Evolutionary conservation across 352 stramenopile species (phyloP), one percentile per base, ranked within the genome.

Genomic region (Pythium monospermum): DNA sequence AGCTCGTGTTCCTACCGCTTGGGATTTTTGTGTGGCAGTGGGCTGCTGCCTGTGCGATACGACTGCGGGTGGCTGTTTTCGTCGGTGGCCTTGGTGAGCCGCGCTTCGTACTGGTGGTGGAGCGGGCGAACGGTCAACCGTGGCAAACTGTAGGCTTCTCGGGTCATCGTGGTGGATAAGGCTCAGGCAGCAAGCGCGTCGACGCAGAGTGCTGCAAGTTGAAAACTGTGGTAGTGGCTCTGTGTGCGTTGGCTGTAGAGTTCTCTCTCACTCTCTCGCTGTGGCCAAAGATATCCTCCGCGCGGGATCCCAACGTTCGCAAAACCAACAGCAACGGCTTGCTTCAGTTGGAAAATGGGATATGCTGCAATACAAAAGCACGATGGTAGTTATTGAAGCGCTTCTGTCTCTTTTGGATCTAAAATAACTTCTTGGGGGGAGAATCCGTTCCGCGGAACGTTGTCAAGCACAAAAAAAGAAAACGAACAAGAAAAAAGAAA

Each of bases 31-130:
- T 87, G 73, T 4, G 69, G 69, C 35, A 80, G 51, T 22, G 50
- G 50, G 35, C 51, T 60, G 27, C 25, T 68, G 61, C 51, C 49
- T 26, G 41, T 66, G 27, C 43, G 25, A n/a, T 15, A 6, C 58
- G 51, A 22, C 25, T 33, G 36, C 6, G 59, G 59, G 2, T 37
- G 15, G 18, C 35, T 35, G 53, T 67, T 67, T 13, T 67, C 59
- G 18, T 67, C 48, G 0, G 18, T 40, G 10, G 28, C 10, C 45
- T 57, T 63, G 23, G 44, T 33, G 13, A 64, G 23, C 6, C 48
- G 54, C 28, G 65, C 55, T 45, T 73, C 75, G 39, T 85, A 89
- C 27, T 78, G 67, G 19, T 72, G 66, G 32, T 89, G 71, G 30
- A 86, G 57, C 6, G 69, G 52, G 15, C 62, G 68, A 25, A 66